A percentile compares a stretch with the other conserved stretches of the same genome.
Conservation (phyloP, 2,329 filamentous ascomycete species). For the Aspergillus uvarum region DNA sequence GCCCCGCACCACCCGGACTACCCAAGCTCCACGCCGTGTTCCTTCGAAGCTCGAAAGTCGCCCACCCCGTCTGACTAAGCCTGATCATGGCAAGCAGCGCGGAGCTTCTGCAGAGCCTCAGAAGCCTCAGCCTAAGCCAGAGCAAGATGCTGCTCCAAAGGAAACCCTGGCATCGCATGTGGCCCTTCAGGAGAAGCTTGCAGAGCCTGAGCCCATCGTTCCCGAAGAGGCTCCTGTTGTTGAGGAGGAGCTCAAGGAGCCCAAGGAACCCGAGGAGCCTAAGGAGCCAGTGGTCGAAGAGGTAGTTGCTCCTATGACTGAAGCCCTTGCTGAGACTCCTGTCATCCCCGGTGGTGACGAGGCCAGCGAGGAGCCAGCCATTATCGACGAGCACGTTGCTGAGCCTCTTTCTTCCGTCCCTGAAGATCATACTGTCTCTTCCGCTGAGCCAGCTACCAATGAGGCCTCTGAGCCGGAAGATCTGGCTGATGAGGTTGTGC, state of each 20-base stretch:
- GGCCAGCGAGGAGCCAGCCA: background rate
- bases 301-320: background rate
- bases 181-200: slow-evolving; percentile 12
- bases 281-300: background rate
- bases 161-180: slow-evolving; percentile 2
- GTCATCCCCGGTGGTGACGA: background rate
- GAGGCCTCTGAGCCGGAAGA: background rate
- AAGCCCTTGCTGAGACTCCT: background rate
- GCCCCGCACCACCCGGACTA: slow-evolving; percentile 29
- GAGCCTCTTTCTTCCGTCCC: slow-evolving; percentile 3
- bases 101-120: slow-evolving; percentile 4
- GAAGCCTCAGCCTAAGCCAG: slow-evolving; percentile 8
- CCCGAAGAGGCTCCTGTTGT: slow-evolving; percentile 5
- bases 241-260: background rate
- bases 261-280: background rate
- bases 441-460: slow-evolving; percentile 10
- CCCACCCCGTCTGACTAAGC: slow-evolving; percentile 20
- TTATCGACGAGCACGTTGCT: slow-evolving; percentile 4
- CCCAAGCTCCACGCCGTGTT: slow-evolving; percentile 25
- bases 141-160: slow-evolving; percentile 1
- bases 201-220: slow-evolving; percentile 1
- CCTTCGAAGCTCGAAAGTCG: slow-evolving; percentile 26
- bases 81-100: slow-evolving; percentile 17
- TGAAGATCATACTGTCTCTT: background rate
- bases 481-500: background rate